Evolutionary conservation across 1,284 basidiomycete species (phyloP), one percentile per base, ranked within the genome.

Genomic region (Moesziomyces sp.): DNA sequence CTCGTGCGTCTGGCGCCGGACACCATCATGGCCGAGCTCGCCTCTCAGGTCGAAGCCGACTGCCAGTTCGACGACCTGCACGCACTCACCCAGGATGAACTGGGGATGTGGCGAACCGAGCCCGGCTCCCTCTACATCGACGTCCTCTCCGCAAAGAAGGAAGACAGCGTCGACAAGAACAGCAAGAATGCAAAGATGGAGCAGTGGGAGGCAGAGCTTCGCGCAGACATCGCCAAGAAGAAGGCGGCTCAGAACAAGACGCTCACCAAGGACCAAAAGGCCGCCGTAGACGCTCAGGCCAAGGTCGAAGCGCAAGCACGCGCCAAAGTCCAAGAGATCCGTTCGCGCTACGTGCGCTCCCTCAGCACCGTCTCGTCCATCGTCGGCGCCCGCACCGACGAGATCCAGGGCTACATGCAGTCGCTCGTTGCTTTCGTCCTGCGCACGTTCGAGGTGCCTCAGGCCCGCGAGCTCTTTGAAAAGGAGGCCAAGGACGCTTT

Each of bases 191-290:
- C 71, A 24, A 76, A 69, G 50, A 76, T 83, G 51, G 83, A 84
- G 40, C 58, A 73, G 43, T 84, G 83, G 83, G 83, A 84, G 40
- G 80, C 77, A 18, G 82, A 84, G 60, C 71, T 84, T 19, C 77
- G 83, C 30, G 78, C 76, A 30, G 74, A 76, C 30, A 76, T 84
- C 21, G 83, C 82, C 19, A 76, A 75, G 63, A 82, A 83, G 64
- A 84, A 84, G 64, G 75, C 80, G 3, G 69, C 78, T 4, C 74
- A 71, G 30, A 78, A 58, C 48, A 75, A 77, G 61, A 69, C 70
- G 21, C 74, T 80, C 45, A 80, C 83, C 8, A 73, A 78, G 51
- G 78, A 82, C 59, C 74, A 84, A 53, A 71, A 79, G 58, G 67
- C 62, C 28, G 71, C 76, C 10, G 66, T 84, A 13, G 79, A 82